phyloP scores from a whole-genome alignment of 208 protist species.

The Leishmania gerbilli region DNA sequence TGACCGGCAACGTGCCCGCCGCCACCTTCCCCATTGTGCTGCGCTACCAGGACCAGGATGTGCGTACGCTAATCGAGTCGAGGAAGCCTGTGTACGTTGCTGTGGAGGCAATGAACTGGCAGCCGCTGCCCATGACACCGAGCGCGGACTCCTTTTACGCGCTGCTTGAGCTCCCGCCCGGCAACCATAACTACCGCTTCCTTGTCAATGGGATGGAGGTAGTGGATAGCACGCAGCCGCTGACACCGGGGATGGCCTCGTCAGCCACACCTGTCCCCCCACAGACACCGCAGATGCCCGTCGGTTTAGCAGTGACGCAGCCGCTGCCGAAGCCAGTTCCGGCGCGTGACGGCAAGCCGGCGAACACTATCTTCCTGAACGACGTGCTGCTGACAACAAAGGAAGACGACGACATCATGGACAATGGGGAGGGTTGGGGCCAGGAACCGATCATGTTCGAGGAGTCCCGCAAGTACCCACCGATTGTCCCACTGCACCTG shows the following conservation, averaged over 20 bases:
- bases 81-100: conserved; percentile 51
- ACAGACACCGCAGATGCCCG: background rate
- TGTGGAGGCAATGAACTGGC: conserved; percentile 75
- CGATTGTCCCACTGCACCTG: conserved; percentile 88
- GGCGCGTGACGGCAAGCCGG: conserved; percentile 53
- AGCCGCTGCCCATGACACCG: conserved; percentile 75
- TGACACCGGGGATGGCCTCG: conserved; percentile 31
- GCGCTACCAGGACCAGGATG: conserved; percentile 77
- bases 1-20: background rate
- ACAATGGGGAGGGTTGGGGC: conserved; percentile 79
- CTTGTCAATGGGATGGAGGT: conserved; percentile 66
- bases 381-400: conserved; percentile 67
- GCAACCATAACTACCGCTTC: conserved; percentile 86
- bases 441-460: conserved; percentile 85
- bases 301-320: conserved; percentile 16
- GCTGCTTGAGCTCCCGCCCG: conserved; percentile 73
- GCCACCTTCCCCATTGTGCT: conserved; percentile 76
- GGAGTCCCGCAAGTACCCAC: conserved; percentile 87
- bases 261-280: conserved; percentile 18
- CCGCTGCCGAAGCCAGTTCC: conserved; percentile 36
- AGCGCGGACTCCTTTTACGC: conserved; percentile 89
- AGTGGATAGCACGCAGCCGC: conserved; percentile 76
- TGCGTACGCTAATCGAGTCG: conserved; percentile 41
- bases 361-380: conserved; percentile 76
- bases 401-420: conserved; percentile 84